Base-by-base conservation (phyloP, 2,329 filamentous ascomycete species). In the Mariannaea sp. region DNA sequence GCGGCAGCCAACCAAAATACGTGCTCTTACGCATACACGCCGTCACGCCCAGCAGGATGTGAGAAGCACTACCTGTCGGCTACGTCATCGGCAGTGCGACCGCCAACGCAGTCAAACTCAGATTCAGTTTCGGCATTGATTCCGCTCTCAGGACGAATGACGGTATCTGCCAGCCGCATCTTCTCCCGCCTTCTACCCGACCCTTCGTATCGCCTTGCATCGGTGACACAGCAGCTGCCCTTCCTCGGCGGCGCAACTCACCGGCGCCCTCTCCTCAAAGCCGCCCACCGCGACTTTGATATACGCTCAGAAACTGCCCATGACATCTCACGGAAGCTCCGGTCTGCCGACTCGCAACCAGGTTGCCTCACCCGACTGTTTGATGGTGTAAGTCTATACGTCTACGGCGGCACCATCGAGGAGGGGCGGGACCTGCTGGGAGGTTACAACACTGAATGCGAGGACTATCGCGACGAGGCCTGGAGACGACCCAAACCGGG, bases 271-370 rank as follows among this genome's bases (percentile, higher is more conserved):
- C 42, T 45, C 35, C 42, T 45, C 13, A 45, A 45, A 45, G 42
- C 42, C 29, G 30, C 42, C 29, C 42, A 45, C 9, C 42, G 42
- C 8, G 42, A 45, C n/a, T 59, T 59, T 5, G 45, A 59, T 20
- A 30, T 51, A 2, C 29, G 16, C 9, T 24, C 17, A 4, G 57
- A 59, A 27, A 27, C 49, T 10, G 42, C 56, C 12, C 27, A 35
- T 9, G 20, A 32, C 16, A 49, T 59, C 13, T 59, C 56, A 3
- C 57, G 57, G 10, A 59, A 53, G 45, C 53, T 59, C 10, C 56
- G 57, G 12, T 54, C 53, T 5, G 49, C 56, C 8, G 57, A 59
- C 19, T 59, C 57, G 6, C 57, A 59, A 13, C 57, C 57, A 13
- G 56, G 57, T 16, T 59, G 56, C 14, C 42, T 57, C 8, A 47